These are phyloP conservation scores for Colletotrichum sp. DNA, from an alignment of 2,329 filamentous ascomycete species.

Conservation along the genomic window DNA sequence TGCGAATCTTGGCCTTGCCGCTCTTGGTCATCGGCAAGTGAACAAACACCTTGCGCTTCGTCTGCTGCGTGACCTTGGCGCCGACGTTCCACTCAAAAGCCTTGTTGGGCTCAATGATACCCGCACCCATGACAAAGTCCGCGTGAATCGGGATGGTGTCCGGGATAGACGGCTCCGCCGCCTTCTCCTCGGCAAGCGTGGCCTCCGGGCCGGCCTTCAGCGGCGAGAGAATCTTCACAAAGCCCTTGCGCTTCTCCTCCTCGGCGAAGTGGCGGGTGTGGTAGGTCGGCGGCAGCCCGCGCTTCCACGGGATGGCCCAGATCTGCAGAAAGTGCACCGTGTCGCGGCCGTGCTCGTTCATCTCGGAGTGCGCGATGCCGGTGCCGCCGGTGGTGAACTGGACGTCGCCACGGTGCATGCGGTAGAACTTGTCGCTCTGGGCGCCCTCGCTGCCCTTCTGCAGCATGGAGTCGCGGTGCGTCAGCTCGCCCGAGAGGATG, in stretches of 20 bases:
- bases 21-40: slow-evolving; percentile 83
- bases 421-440: slow-evolving; percentile 68
- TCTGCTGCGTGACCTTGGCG: slow-evolving; percentile 53
- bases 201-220: slow-evolving; percentile 71
- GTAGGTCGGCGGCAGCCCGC: slow-evolving; percentile 75
- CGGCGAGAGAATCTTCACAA: slow-evolving; percentile 79
- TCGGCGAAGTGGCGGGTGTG: slow-evolving; percentile 78
- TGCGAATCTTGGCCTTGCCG: slow-evolving; percentile 74
- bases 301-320: slow-evolving; percentile 82
- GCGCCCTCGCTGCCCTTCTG: slow-evolving; percentile 68
- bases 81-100: slow-evolving; percentile 78
- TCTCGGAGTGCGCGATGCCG: slow-evolving; percentile 80
- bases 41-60: slow-evolving; percentile 76
- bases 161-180: slow-evolving; percentile 63
- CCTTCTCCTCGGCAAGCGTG: slow-evolving; percentile 65
- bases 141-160: slow-evolving; percentile 84
- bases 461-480: slow-evolving; percentile 86
- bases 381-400: slow-evolving; percentile 91
- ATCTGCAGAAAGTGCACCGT: slow-evolving; percentile 89
- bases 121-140: slow-evolving; percentile 83
- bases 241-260: slow-evolving; percentile 71
- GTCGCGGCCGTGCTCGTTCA: slow-evolving; percentile 74
- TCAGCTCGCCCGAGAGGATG: slow-evolving; percentile 83
- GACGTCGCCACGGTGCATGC: slow-evolving; percentile 80
- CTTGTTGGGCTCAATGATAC: slow-evolving; percentile 69